A percentile compares a stretch with the other conserved stretches of the same genome.
Conservation (phyloP, 2,329 filamentous ascomycete genomes). For the Calonectria pauciramosa region DNA sequence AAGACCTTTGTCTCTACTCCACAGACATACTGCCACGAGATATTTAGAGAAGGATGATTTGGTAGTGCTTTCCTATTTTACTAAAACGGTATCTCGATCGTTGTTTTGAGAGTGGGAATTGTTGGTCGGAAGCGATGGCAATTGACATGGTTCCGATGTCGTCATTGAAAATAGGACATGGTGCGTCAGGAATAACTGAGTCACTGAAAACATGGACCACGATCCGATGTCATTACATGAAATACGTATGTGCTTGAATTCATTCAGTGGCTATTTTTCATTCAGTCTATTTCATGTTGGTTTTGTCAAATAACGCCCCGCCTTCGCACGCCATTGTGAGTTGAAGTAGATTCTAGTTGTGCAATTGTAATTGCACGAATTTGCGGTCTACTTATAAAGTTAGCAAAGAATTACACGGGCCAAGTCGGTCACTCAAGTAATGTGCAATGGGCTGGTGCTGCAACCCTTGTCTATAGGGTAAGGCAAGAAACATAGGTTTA, state of each 20-base stretch:
- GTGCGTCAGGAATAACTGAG: background rate
- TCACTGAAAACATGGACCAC: background rate
- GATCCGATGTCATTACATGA: background rate
- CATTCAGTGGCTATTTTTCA: too few species aligned
- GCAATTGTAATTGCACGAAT: background rate
- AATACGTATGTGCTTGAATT: background rate
- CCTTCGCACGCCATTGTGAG: too few species aligned
- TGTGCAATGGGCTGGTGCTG: background rate
- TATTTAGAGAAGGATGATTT: too few species aligned
- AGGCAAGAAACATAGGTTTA: background rate
- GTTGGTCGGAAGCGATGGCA: too few species aligned
- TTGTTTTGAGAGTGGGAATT: too few species aligned
- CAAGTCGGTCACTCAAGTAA: background rate
- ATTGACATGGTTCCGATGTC: background rate
- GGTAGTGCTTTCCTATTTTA: too few species aligned
- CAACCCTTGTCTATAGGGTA: background rate
- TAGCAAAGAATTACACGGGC: background rate
- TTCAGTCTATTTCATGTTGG: too few species aligned
- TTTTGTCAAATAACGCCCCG: too few species aligned
- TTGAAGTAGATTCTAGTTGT: too few species aligned
- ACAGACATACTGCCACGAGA: too few species aligned
- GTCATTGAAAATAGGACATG: background rate
- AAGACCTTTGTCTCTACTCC: too few species aligned
- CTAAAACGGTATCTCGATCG: too few species aligned
- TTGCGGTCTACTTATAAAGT: background rate